A percentile compares a stretch with the other conserved stretches of the same genome.
phyloP scores from a whole-genome alignment of 2,329 filamentous ascomycete genomes.

The Diaporthe australafricana region DNA sequence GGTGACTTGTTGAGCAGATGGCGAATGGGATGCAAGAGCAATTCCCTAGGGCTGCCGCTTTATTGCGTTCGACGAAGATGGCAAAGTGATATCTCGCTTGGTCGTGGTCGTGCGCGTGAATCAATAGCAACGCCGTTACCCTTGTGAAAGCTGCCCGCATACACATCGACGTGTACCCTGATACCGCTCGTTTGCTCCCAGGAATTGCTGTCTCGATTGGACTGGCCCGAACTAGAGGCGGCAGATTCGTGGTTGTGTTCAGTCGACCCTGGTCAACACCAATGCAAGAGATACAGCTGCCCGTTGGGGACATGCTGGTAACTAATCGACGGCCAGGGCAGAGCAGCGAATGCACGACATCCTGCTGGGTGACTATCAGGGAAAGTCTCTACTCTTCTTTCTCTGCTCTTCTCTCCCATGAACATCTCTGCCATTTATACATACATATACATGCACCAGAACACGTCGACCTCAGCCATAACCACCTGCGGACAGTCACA shows the following conservation, averaged over 20 bases:
- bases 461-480: neutral
- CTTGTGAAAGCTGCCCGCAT: slow-evolving; percentile 12
- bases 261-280: slow-evolving; percentile 23
- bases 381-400: neutral
- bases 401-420: neutral
- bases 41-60: too few relatives aligned
- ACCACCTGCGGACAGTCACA: neutral
- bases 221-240: neutral
- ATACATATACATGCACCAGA: neutral
- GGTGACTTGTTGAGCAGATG: too few relatives aligned
- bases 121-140: slow-evolving; percentile 1
- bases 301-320: slow-evolving; percentile 27
- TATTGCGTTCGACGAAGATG: too few relatives aligned
- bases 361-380: too few relatives aligned
- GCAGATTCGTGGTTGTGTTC: slow-evolving; percentile 17
- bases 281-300: slow-evolving; percentile 31
- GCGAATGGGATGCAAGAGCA: too few relatives aligned
- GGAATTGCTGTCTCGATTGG: slow-evolving; percentile 20
- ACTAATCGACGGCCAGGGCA: slow-evolving; percentile 6
- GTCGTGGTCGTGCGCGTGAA: neutral
- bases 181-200: neutral
- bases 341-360: too few relatives aligned
- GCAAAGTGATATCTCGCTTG: neutral
- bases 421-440: neutral
- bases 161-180: slow-evolving; percentile 10